These are phyloP conservation scores for Phytopythium cucurbitacearum DNA, from an alignment of 352 stramenopile species.

Conservation along the genomic window DNA sequence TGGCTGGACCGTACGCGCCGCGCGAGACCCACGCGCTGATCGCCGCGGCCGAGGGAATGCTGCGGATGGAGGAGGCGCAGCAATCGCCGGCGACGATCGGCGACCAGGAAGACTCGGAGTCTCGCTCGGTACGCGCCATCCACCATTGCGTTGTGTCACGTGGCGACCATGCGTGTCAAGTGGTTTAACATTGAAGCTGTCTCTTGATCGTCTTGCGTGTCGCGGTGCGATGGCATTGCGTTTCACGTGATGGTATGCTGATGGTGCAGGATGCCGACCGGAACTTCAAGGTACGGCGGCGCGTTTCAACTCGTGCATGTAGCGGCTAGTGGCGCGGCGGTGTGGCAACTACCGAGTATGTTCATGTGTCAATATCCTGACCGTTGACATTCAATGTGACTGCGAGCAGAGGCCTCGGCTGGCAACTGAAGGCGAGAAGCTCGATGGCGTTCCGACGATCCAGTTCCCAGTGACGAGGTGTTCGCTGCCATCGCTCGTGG, in stretches of 20 bases:
- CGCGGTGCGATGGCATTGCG: background rate
- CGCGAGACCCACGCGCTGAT: conserved; percentile 47
- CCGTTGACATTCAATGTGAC: too few relatives aligned
- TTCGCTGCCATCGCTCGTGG: conserved; percentile 47
- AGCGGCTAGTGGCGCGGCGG: too few relatives aligned
- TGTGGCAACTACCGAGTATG: too few relatives aligned
- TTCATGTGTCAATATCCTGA: too few relatives aligned
- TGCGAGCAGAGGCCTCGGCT: conserved; percentile 14
- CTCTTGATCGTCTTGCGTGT: background rate
- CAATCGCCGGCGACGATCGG: background rate
- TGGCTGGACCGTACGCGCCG: conserved; percentile 54
- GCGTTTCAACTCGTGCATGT: too few relatives aligned
- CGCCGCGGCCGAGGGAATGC: conserved; percentile 21
- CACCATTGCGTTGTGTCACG: conserved; percentile 13
- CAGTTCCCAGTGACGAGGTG: conserved; percentile 39
- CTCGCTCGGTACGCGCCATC: background rate
- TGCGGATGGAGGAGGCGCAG: conserved; percentile 3
- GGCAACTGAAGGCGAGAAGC: background rate
- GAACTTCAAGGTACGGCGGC: too few relatives aligned
- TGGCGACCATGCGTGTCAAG: background rate
- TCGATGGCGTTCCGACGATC: conserved; percentile 6
- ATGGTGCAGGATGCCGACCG: too few relatives aligned
- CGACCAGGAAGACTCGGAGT: background rate
- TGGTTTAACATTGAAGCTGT: conserved; percentile 1
- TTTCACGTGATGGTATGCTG: background rate